Base-by-base conservation (phyloP, 208 protist species). In the Wallacemonas sp. region DNA sequence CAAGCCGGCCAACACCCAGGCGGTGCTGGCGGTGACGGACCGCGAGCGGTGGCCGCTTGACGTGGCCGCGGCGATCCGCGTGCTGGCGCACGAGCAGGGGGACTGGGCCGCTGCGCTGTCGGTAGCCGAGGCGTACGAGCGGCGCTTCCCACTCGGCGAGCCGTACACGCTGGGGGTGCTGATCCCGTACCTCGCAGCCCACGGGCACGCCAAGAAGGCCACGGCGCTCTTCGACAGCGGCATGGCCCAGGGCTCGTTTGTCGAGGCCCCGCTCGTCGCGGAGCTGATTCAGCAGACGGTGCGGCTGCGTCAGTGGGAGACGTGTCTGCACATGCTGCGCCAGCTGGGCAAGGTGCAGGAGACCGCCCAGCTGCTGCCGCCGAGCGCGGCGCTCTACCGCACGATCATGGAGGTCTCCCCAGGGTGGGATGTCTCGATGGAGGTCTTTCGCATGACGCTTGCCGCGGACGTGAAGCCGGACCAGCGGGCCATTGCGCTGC, bases 81-180 rank as follows among this genome's bases (percentile, higher is more conserved):
- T 86, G 8, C 69, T 95, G 23, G 74, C 89, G 0, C 74, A 84
- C 66, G 65, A 79, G 49, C 74, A 92, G 63, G 86, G 89, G 23
- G 79, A 70, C 61, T 95, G 89, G 86, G 50, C 57, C 1, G 73
- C 83, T 2, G 89, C 89, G 12, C 70, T 95, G 28, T 57, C 31
- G 7, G 79, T 92, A 2, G 86, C 89, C 12, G 65, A 81, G 57
- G 80, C 74, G 25, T 85, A 85, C 55, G 86, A 95, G 66, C 74
- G 65, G 5, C 76, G 70, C 42, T 84, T 79, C 63, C 76, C 81
- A 12, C 75, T 74, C 64, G 77, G 78, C 11, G 89, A 95, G 72
- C 66, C 76, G 52, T 95, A 91, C 76, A 84, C 89, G 2, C 65
- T 92, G 29, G 86, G 75, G 3, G 82, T 92, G 12, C 74, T 95